phyloP scores from a whole-genome alignment of 352 stramenopile species.

The Plasmopara halstedii region DNA sequence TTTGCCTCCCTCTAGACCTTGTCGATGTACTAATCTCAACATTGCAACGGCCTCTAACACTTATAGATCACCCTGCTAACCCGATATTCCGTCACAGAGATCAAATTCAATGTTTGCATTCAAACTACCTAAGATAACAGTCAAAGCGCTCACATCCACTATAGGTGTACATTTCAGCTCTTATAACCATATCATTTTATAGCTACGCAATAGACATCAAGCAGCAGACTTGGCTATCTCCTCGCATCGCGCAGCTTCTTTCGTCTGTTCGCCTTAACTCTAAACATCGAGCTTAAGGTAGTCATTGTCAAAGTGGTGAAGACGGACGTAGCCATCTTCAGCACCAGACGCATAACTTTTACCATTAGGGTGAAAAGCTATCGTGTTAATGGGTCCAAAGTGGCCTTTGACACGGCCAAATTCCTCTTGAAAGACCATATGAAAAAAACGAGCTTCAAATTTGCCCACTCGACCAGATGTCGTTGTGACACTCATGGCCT shows the following conservation, averaged over 20 bases:
- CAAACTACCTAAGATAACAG: too few species aligned
- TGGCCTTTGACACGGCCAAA: slow-evolving; percentile 98
- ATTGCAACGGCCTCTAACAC: too few species aligned
- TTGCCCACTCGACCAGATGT: slow-evolving; percentile 89
- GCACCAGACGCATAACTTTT: slow-evolving; percentile 97
- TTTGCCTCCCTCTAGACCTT: slow-evolving; percentile 10
- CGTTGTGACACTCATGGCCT: slow-evolving; percentile 97
- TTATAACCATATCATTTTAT: too few species aligned
- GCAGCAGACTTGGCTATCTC: too few species aligned
- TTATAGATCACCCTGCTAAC: too few species aligned
- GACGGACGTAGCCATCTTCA: slow-evolving; percentile 97
- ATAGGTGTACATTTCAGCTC: too few species aligned
- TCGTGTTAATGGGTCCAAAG: slow-evolving; percentile 99
- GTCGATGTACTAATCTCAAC: background rate
- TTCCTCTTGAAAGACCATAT: slow-evolving; percentile 98
- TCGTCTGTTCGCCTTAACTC: slow-evolving; percentile 10
- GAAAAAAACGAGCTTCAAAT: slow-evolving; percentile 97
- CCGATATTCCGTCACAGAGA: too few species aligned
- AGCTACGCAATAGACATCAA: too few species aligned
- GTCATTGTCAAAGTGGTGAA: slow-evolving; percentile 97
- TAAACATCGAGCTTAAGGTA: slow-evolving; percentile 85
- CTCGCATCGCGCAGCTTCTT: too few species aligned
- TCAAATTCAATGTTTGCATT: too few species aligned
- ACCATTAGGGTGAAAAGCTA: slow-evolving; percentile 97
- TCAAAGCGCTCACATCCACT: too few species aligned